Evolutionary conservation across 441 rosid species (phyloP), one percentile per base, ranked within the genome.

Genomic region (Euphorbia celastroides): DNA sequence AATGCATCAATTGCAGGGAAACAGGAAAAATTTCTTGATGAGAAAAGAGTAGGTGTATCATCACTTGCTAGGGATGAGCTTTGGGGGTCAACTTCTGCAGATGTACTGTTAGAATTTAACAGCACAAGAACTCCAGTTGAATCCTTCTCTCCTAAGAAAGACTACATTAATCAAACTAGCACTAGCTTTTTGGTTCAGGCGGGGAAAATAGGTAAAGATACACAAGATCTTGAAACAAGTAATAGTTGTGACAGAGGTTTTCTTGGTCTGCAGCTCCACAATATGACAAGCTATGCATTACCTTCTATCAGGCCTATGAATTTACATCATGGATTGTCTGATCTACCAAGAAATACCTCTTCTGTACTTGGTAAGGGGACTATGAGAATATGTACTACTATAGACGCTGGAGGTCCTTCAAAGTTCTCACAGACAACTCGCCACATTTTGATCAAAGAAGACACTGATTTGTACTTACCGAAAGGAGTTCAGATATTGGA

Each of bases 351-450:
- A 60, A 41, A 66, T 27, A 56, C 81, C 6, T 44, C 26, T 38
- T 57, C 82, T 57, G 60, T 70, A 48, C 72, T 56, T 57, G 79
- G 79, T 78, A 71, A 57, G 46, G 79, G 71, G 65, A 76, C 83
- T 5, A 78, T 81, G 90, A 80, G 86, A 80, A 79, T 81, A 60
- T 62, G 71, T 60, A 42, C 91, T 10, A 59, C 79, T 9, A 68
- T 66, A 65, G 94, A 81, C 72, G 74, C 96, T 5, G 68, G 66
- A 46, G 68, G 64, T 78, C 72, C 80, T 73, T 67, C 78, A 38
- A 70, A 62, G 63, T 46, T 74, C 70, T 75, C 84, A 71, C 80
- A 76, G 64, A 72, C 77, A 22, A 70, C 78, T 44, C 83, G 60
- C 66, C 84, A 70, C 27, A 78, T 85, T 36, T 72, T 81, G 23